These are phyloP conservation scores for Pyrenophora graminea DNA, from an alignment of 2,329 filamentous ascomycete species.

Conservation along the genomic window DNA sequence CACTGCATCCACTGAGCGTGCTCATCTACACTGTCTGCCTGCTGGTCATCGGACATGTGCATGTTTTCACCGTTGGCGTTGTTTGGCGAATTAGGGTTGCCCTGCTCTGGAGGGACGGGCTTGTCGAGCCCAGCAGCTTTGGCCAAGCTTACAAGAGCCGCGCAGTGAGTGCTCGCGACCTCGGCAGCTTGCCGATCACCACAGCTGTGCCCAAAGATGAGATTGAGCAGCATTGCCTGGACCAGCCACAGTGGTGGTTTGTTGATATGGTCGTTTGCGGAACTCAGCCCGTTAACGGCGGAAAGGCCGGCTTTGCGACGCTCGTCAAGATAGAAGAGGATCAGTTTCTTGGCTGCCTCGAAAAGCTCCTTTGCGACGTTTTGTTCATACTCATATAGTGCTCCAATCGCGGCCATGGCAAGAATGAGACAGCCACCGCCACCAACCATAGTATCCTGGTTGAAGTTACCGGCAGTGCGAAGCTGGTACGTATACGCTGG, in stretches of 20 bases:
- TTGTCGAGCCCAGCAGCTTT: slow-evolving; percentile 79
- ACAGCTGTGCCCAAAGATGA: slow-evolving; percentile 94
- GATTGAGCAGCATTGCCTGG: slow-evolving; percentile 94
- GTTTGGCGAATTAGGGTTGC: slow-evolving; percentile 26
- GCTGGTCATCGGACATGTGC: slow-evolving; percentile 59
- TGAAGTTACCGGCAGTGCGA: slow-evolving; percentile 61
- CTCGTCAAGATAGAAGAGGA: slow-evolving; percentile 89
- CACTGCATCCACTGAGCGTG: slow-evolving; percentile 84
- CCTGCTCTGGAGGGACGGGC: slow-evolving; percentile 42
- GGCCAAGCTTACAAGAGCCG: slow-evolving; percentile 86
- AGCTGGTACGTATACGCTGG: slow-evolving; percentile 66
- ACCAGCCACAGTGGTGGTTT: slow-evolving; percentile 91
- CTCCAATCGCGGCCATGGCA: slow-evolving; percentile 84
- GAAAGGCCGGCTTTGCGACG: slow-evolving; percentile 82
- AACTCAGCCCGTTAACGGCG: slow-evolving; percentile 58
- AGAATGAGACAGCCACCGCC: slow-evolving; percentile 85
- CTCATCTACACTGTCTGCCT: slow-evolving; percentile 56
- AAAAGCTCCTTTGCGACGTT: slow-evolving; percentile 82
- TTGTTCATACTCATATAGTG: slow-evolving; percentile 85
- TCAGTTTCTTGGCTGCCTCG: slow-evolving; percentile 93
- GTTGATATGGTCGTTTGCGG: slow-evolving; percentile 62
- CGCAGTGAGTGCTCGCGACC: slow-evolving; percentile 89
- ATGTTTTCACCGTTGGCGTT: slow-evolving; percentile 58
- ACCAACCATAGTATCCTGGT: slow-evolving; percentile 63
- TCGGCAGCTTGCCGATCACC: slow-evolving; percentile 89